Base-by-base conservation (phyloP, 2,329 filamentous ascomycete species). In the Alternaria alternata region DNA sequence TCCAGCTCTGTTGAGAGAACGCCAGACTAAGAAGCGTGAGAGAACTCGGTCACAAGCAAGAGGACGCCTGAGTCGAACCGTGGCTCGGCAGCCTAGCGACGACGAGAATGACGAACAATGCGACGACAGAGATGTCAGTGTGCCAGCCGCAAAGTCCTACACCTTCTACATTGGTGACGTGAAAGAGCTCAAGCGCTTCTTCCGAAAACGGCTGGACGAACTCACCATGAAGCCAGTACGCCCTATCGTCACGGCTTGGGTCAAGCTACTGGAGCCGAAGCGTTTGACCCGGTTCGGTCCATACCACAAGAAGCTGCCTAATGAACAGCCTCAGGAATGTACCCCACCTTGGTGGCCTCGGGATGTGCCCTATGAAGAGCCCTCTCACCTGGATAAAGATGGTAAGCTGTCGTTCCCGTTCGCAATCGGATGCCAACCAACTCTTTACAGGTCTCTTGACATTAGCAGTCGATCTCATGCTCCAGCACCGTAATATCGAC, bases 181-280 rank as follows among this genome's bases (percentile, higher is more conserved):
- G 8, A 55, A 67, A 0, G 63, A 54, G 1, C 43, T 76, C 30
- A 64, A 63, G 39, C 30, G 47, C n/a, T 76, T 76, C 42, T 68
- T 70, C 20, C 58, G 54, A 2, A 57, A 55, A 14, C 69, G 74
- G 3, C 67, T 76, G 26, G 66, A 68, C 20, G 73, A 76, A 51
- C 66, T 76, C 11, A 76, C 73, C 12, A 71, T 74, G 66, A 77
- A 73, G 54, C 72, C 74, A 0, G 46, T 76, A 22, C 70, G 73
- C 6, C 64, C 67, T 16, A 73, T 77, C 34, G 70, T 72, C n/a
- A 75, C 72, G 2, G 64, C 66, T 7, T 77, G 75, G 75, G 65
- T 77, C 34, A 74, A 72, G 56, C 61, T 66, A 20, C 56, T 73
- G 7, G 70, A 71, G 39, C 75, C 74, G 4, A 62, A 64, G 20